Evolutionary conservation across 2,329 filamentous ascomycete genomes (phyloP), one percentile per base, ranked within the genome.

Genomic region (Clonostachys byssicola): DNA sequence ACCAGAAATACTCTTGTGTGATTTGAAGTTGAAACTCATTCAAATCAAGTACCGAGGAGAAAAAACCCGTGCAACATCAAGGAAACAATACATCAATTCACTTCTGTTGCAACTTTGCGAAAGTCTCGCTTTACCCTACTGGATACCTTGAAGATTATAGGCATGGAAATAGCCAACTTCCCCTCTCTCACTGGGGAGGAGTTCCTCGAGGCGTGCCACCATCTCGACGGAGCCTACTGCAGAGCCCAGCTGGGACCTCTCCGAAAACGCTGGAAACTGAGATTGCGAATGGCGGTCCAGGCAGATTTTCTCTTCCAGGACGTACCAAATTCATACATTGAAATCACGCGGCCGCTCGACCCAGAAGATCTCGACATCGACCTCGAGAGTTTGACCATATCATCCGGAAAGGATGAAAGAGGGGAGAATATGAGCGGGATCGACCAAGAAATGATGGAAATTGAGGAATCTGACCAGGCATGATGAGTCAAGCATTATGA

Each of bases 121-220:
- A 30, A 30, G 23, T 10, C 8, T 8, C 10, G 23, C 9, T 30
- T 30, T 30, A 23, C 6, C 20, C 20, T 30, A 30, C 23, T 30
- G 3, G 23, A 30, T 30, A 30, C 23, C 23, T 30, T 30, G 23
- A 39, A 39, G 36, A 39, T 18, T 12, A 39, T 39, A 12, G 12
- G 40, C 35, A 68, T 69, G 64, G 69, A 68, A 12, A 75, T 80
- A 56, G 55, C 63, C 49, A 67, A 73, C 44, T 89, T 85, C 58
- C 86, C 86, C 7, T 79, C 77, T 49, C 73, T 89, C 30, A 77
- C 67, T 12, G 57, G 66, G 12, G 74, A 80, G 39, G 85, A 89
- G 58, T 89, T 89, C 53, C 66, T 78, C 46, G 75, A 81, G 57
- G 79, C 75, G 47, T 89, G 86, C 62, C 78, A 85, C 55, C 70